Evolutionary conservation across 345 rosid species (phyloP).

Genomic region (Angophora floribunda): DNA sequence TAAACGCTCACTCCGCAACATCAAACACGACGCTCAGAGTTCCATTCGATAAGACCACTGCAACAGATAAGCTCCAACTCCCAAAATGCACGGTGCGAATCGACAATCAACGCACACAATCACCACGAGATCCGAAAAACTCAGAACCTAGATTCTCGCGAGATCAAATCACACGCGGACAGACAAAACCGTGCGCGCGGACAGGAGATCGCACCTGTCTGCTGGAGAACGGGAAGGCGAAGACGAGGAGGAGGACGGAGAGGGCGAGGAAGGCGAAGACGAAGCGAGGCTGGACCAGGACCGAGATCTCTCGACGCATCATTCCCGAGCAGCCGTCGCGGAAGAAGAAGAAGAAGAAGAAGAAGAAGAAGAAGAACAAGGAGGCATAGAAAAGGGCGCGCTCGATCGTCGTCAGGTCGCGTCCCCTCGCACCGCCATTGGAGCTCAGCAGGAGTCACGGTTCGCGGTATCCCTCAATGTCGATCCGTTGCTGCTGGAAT

Average conservation of each 20-base stretch:
- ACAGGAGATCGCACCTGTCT: slow-evolving; percentile 23
- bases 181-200: not conserved
- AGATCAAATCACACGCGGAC: slow-evolving; percentile 5
- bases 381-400: not conserved
- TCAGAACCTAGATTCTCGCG: not conserved
- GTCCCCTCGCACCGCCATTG: not conserved
- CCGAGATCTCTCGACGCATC: slow-evolving; percentile 61
- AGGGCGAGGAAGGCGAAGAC: slow-evolving; percentile 35
- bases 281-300: slow-evolving; percentile 49
- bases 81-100: not conserved
- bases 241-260: slow-evolving; percentile 39
- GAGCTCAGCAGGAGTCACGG: not conserved
- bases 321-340: not conserved
- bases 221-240: slow-evolving; percentile 25
- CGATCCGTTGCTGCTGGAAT: not conserved
- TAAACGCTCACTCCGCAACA: not conserved
- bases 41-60: not conserved
- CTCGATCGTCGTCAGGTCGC: not conserved
- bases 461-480: not conserved
- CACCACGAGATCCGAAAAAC: not conserved
- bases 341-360: not conserved
- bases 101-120: not conserved
- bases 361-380: not conserved
- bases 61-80: not conserved
- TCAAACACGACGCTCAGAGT: not conserved